Conservation (phyloP, 2,329 filamentous ascomycete species). For the Ilyonectria mors-panacis region DNA sequence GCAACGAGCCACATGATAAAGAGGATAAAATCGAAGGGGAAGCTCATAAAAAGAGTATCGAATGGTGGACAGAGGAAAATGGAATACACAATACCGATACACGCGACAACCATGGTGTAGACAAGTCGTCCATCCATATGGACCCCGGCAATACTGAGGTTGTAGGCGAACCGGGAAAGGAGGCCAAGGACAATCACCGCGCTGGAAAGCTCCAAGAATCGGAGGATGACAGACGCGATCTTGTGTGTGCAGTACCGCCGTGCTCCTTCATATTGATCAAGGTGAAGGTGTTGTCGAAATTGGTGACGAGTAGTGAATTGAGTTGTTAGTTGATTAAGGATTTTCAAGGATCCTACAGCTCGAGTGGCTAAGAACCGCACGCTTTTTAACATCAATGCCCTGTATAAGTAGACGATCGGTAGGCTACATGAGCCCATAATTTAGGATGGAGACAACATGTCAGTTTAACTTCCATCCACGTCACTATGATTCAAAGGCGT, state of each 20-base stretch:
- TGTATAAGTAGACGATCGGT: background rate
- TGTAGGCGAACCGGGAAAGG: constrained; percentile 40
- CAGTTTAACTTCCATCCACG: no score
- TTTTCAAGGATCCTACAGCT: background rate
- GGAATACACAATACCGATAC: constrained; percentile 47
- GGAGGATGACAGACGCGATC: constrained; percentile 37
- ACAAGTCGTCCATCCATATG: constrained; percentile 38
- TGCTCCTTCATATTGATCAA: background rate
- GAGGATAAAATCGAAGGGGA: constrained; percentile 46
- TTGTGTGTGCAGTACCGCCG: constrained; percentile 34
- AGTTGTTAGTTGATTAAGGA: background rate
- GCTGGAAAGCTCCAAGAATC: constrained; percentile 35
- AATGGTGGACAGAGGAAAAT: constrained; percentile 43
- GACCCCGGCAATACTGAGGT: constrained; percentile 29
- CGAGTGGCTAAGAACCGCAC: background rate
- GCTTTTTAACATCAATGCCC: background rate
- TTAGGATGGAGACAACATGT: no score
- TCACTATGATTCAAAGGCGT: no score
- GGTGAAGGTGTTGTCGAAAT: no score
- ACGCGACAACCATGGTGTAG: constrained; percentile 46
- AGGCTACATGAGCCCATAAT: background rate
- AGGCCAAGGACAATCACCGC: constrained; percentile 46
- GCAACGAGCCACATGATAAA: constrained; percentile 50
- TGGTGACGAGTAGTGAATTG: background rate
- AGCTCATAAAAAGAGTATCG: constrained; percentile 41